Evolutionary conservation across 2,329 filamentous ascomycete genomes (phyloP), one percentile per base, ranked within the genome.

Genomic region (Penicillium sp.): DNA sequence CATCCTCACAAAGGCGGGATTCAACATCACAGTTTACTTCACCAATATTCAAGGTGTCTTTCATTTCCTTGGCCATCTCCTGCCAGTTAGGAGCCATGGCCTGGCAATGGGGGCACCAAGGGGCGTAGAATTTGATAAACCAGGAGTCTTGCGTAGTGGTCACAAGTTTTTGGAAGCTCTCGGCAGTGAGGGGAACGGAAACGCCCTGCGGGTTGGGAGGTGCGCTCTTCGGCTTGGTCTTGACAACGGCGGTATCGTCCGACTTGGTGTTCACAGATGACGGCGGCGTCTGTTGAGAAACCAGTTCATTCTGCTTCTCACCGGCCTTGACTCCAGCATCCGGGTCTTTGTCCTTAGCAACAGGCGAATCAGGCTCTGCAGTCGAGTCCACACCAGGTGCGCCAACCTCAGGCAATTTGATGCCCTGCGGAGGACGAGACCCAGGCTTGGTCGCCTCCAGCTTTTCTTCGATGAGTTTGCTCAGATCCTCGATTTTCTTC

Each of bases 51-150:
- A 99, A 85, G 63, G 86, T 88, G 44, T 89, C 90, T 75, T 92
- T 86, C 91, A 97, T 95, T 70, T 93, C 91, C 72, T 93, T 92
- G 45, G 90, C 90, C 76, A 99, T 86, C 68, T 93, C 90, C 60
- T 87, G 81, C 95, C 95, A 99, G 62, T 87, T 92, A 3, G 95
- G 90, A 35, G 90, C 91, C 83, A 99, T 87, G 37, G 91, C 91
- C 77, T 96, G 91, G 76, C 96, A 99, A 77, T 99, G 95, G 66
- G 88, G 87, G 75, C 95, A 99, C 95, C 93, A 98, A 6, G 95
- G 96, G 19, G 92, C 93, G 73, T 97, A 98, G 74, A 99, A 98
- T 76, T 99, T 99, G 81, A 99, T 87, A 71, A 99, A 97, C 95
- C 95, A 99, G 6, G 93, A 89, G 62, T 98, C 92, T 62, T 90